phyloP scores from a whole-genome alignment of 2,329 filamentous ascomycete genomes.

The Colletotrichum costaricense region DNA sequence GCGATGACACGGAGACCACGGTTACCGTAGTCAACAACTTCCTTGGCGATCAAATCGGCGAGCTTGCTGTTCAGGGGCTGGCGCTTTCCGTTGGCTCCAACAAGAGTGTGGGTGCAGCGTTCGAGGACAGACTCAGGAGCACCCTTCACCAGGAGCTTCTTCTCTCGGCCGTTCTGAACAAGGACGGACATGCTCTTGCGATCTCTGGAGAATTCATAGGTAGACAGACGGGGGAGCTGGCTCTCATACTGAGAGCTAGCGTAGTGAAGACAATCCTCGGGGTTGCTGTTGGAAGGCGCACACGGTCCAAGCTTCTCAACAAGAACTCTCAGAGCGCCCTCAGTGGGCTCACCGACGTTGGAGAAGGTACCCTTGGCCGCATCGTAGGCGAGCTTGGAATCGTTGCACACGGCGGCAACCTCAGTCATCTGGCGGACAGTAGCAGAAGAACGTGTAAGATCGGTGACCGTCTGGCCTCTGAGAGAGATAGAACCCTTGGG shows the following conservation, averaged over 20 bases:
- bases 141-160: conserved; percentile 94
- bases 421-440: conserved; percentile 84
- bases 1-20: conserved; percentile 94
- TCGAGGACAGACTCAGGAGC: conserved; percentile 95
- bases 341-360: conserved; percentile 93
- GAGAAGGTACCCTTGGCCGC: conserved; percentile 78
- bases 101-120: conserved; percentile 84
- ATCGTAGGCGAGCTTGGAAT: conserved; percentile 86
- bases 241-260: conserved; percentile 88
- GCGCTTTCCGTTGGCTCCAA: conserved; percentile 83
- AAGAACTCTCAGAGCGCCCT: conserved; percentile 89
- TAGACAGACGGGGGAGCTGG: conserved; percentile 79
- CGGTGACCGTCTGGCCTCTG: conserved; percentile 74
- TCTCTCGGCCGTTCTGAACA: conserved; percentile 74
- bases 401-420: conserved; percentile 86
- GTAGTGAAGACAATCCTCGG: conserved; percentile 78
- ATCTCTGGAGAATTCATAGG: conserved; percentile 97
- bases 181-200: conserved; percentile 99
- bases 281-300: conserved; percentile 64
- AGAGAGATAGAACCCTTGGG: conserved; percentile 80
- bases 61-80: conserved; percentile 79
- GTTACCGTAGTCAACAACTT: conserved; percentile 92
- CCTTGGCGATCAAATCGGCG: conserved; percentile 75
- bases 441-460: conserved; percentile 76
- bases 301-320: conserved; percentile 95